A percentile compares a stretch with the other conserved stretches of the same genome.
phyloP scores from a whole-genome alignment of 2,329 filamentous ascomycete species.

The Mollisia scopiformis region DNA sequence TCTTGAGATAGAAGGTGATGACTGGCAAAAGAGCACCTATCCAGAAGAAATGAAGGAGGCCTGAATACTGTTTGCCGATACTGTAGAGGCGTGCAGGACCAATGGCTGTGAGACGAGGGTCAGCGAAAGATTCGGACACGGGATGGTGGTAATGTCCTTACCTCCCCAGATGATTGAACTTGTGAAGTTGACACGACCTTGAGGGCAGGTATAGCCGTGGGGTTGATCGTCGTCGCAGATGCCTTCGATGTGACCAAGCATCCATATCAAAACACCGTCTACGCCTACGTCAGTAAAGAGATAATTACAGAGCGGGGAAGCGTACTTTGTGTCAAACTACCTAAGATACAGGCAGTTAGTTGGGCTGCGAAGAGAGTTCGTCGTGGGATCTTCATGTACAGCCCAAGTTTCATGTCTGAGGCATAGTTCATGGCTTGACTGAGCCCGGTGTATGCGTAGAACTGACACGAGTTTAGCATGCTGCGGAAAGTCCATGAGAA shows the following conservation, averaged over 20 bases:
- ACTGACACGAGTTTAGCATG: neutral
- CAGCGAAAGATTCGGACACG: too few relatives aligned
- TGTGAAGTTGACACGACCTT: slow-evolving; percentile 55
- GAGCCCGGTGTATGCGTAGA: slow-evolving; percentile 43
- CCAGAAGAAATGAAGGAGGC: slow-evolving; percentile 73
- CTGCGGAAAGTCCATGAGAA: neutral
- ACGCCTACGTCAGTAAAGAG: neutral
- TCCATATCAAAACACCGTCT: slow-evolving; percentile 37
- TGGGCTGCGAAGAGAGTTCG: slow-evolving; percentile 33
- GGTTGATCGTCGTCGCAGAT: slow-evolving; percentile 58
- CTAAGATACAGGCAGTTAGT: slow-evolving; percentile 46
- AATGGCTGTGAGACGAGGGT: slow-evolving; percentile 48
- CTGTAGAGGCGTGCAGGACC: slow-evolving; percentile 72
- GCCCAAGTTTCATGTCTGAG: slow-evolving; percentile 28
- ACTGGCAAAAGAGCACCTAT: slow-evolving; percentile 66
- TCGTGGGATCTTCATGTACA: slow-evolving; percentile 25
- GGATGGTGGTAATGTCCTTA: neutral
- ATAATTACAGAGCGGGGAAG: neutral
- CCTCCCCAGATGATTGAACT: slow-evolving; percentile 70
- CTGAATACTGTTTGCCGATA: slow-evolving; percentile 62
- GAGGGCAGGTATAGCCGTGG: slow-evolving; percentile 51
- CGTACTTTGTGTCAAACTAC: slow-evolving; percentile 53
- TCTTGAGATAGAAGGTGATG: slow-evolving; percentile 52
- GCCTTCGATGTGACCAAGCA: slow-evolving; percentile 61
- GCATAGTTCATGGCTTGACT: slow-evolving; percentile 41